Evolutionary conservation across 1,139 yeast species (phyloP).

Genomic region (Magnusiomyces sp.): DNA sequence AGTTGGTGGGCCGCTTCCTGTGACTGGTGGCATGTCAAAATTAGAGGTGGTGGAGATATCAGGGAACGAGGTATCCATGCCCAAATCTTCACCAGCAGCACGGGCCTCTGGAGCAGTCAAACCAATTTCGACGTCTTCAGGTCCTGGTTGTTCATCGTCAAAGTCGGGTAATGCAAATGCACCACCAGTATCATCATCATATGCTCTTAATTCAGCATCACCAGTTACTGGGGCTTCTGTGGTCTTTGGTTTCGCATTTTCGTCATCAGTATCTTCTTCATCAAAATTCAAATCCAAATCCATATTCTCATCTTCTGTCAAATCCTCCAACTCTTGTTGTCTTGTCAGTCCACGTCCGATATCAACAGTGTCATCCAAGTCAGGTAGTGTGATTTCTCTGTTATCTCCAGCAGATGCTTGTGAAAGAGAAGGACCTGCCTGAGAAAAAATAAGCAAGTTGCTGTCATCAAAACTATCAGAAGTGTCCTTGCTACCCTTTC

Average conservation of each 20-base stretch:
- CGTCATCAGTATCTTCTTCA: slow-evolving; percentile 9
- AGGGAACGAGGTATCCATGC: neutral
- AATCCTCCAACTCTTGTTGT: slow-evolving; percentile 17
- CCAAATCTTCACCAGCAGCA: slow-evolving; percentile 4
- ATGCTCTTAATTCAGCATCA: neutral
- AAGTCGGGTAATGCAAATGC: too few relatives aligned
- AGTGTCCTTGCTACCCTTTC: neutral
- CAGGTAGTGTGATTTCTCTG: slow-evolving; percentile 23
- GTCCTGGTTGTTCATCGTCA: neutral
- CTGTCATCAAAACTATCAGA: neutral
- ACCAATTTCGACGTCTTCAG: slow-evolving; percentile 4
- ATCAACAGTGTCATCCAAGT: slow-evolving; percentile 35
- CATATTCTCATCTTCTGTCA: slow-evolving; percentile 12
- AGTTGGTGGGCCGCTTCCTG: slow-evolving; percentile 4
- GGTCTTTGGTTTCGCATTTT: neutral
- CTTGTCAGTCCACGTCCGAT: slow-evolving; percentile 39
- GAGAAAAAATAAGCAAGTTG: slow-evolving; percentile 8
- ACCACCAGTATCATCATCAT: slow-evolving; percentile 6
- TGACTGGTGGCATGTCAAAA: neutral
- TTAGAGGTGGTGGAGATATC: neutral
- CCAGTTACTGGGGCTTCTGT: too few relatives aligned
- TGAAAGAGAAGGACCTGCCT: slow-evolving; percentile 12
- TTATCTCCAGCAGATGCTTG: slow-evolving; percentile 7
- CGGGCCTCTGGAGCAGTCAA: neutral
- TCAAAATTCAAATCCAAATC: slow-evolving; percentile 14